phyloP scores from a whole-genome alignment of 116 monocot genomes.

The Zostera marina region DNA sequence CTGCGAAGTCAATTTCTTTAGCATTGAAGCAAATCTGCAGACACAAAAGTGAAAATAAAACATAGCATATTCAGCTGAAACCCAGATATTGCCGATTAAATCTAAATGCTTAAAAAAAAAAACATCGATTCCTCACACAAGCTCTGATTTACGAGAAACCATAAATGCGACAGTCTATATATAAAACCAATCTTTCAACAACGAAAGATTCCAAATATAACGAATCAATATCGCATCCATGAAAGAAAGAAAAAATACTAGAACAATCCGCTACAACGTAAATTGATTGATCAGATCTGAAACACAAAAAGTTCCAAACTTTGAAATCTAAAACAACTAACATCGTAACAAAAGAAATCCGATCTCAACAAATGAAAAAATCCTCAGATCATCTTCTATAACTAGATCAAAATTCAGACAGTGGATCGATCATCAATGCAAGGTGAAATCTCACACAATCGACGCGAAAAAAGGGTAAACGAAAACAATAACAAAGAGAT shows the following conservation, averaged over 20 bases:
- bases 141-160: too few relatives aligned
- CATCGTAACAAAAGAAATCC: neutral
- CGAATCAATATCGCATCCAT: neutral
- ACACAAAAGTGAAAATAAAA: neutral
- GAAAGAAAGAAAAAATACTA: neutral
- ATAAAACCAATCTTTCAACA: too few relatives aligned
- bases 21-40: conserved; percentile 66
- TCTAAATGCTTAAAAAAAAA: too few relatives aligned
- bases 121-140: too few relatives aligned
- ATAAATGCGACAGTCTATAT: too few relatives aligned
- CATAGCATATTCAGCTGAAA: neutral
- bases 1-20: conserved; percentile 53
- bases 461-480: neutral
- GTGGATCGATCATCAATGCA: neutral
- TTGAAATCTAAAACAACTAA: neutral
- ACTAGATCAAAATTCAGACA: neutral
- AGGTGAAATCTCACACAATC: neutral
- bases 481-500: neutral
- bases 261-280: neutral
- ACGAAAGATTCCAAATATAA: too few relatives aligned
- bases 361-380: neutral
- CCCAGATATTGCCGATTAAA: neutral
- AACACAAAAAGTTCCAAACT: neutral
- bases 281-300: too few relatives aligned
- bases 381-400: too few relatives aligned